Evolutionary conservation across 805 yeast genomes (phyloP), one percentile per base, ranked within the genome.

Genomic region (Saccharomycopsis capsularis): DNA sequence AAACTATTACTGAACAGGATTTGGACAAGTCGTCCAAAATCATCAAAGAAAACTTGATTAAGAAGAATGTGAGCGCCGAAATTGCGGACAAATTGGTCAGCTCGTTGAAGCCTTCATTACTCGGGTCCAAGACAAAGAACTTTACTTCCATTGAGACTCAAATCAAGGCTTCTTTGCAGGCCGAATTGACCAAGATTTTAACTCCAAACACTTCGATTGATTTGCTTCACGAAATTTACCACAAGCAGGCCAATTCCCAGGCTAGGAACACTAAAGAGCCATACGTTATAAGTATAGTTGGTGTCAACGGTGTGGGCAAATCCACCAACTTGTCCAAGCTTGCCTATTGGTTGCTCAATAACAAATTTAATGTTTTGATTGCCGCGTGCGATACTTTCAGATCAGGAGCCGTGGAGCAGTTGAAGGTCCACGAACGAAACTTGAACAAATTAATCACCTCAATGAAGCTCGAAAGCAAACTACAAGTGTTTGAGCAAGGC

Each of bases 321-420:
- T 91, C 98, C 0, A 91, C 99, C 2, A 93, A 91, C 60, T 70
- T 91, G 53, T 93, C 98, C 23, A 91, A 91, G 65, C 68, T 91
- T 46, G 98, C 96, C 2, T 91, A 86, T 64, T 91, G 99, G 99
- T 73, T 91, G 46, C 68, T 91, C 49, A 97, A 93, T 61, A 91
- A 93, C 64, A 81, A 91, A 60, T 74, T 86, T 63, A 79, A 77
- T 56, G 95, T 91, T 1, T 71, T 91, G 46, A 85, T 91, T 58
- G 95, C 95, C 21, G 99, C 99, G 0, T 91, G 98, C 68, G 99
- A 91, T 68, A 93, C 99, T 0, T 91, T 91, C 68, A 76, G 99
- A 66, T 87, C 96, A 0, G 99, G 99, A 46, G 99, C 99, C 0
- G 97, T 91, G n/a, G 98, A 91, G 64, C 99, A 91, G 67, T 71